A percentile compares a stretch with the other conserved stretches of the same genome.
Evolutionary conservation across 2,329 filamentous ascomycete genomes (phyloP).

Genomic region (Diaporthe nobilis): DNA sequence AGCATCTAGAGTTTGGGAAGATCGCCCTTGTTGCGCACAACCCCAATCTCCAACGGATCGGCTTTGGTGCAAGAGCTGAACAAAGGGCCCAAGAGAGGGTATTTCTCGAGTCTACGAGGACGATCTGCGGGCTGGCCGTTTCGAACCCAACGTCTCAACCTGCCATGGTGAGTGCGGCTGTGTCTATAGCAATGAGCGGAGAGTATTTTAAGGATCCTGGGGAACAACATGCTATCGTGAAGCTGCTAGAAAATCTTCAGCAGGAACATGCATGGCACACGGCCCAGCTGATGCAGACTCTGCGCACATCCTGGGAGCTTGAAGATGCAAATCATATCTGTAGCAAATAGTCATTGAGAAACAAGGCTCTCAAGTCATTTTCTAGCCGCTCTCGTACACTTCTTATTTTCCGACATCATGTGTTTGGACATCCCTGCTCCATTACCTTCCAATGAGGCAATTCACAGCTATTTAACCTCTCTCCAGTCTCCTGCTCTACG

Average conservation of each 20-base stretch:
- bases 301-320: not conserved
- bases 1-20: too few species aligned
- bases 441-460: not conserved
- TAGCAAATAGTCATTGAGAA: not conserved
- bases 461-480: not conserved
- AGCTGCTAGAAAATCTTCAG: not conserved
- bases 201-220: not conserved
- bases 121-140: not conserved
- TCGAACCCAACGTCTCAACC: not conserved
- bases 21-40: not conserved
- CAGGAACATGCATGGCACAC: not conserved
- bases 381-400: too few species aligned
- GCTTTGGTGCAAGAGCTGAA: not conserved
- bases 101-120: not conserved
- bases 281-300: not conserved
- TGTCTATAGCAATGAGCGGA: not conserved
- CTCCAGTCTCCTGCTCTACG: not conserved
- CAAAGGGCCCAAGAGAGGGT: not conserved
- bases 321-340: not conserved
- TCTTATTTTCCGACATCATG: too few species aligned
- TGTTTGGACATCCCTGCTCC: too few species aligned
- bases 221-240: not conserved
- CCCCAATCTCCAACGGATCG: not conserved
- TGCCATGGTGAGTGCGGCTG: not conserved
- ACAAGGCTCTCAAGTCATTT: too few species aligned